Base-by-base conservation (phyloP, 106 monocot species). In the Dendrobium chrysotoxum region DNA sequence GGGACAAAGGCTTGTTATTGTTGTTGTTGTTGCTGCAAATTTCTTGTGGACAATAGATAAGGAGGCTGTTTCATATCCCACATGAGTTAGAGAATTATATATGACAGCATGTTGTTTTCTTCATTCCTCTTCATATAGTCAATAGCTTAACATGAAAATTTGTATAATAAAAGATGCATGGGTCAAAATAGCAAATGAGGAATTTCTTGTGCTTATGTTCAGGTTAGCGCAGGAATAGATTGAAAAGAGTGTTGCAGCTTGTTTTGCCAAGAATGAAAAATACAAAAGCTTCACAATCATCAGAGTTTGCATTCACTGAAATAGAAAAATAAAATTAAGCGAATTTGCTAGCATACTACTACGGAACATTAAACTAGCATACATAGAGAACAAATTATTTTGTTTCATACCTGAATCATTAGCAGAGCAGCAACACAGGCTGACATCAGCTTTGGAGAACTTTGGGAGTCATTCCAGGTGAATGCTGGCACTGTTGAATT, bases 391-490 rank as follows among this genome's bases (percentile, higher is more conserved):
- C 46, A 8, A 45, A 46, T 46, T 46, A 46, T 46, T 46, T 46
- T 46, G 46, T 23, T 70, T 70, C 31, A 40, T 40, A 73, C 73
- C 73, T 73, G 73, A 73, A 73, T 73, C 73, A 73, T 73, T 20
- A 73, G 28, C 73, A 73, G 17, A 40, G 73, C 73, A 73, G 73
- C 73, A 40, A 73, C 73, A 73, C 73, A 73, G 16, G 73, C 73
- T 40, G 73, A 73, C 20, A 73, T 73, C 40, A 73, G 40, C 73
- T 40, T 40, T 73, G 73, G 31, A 70, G 68, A 26, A 70, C 28
- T 30, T 28, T 15, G 26, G 15, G 30, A 73, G 18, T 20, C 4
- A 23, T 38, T 40, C 73, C 0, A 6, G 20, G 73, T 15, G 16
- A 28, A 73, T 28, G 73, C 4, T 21, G 17, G 26, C 13, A 40